Evolutionary conservation across 129 eudicot genomes (phyloP), one percentile per base, ranked within the genome.

Genomic region (Ambrosia artemisiifolia): DNA sequence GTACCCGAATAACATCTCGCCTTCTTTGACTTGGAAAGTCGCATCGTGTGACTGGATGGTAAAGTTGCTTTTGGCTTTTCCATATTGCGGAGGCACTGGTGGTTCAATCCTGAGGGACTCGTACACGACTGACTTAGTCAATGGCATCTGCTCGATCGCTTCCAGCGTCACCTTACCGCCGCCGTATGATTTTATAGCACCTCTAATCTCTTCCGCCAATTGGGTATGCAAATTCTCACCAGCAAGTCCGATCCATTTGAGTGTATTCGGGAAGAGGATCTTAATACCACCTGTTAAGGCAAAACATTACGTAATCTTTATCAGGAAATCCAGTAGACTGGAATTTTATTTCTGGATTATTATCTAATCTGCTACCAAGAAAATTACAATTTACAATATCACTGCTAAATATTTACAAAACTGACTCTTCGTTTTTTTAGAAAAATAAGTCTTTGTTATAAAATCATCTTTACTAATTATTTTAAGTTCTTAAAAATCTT

Each of bases 71-170:
- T 89, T 89, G 2, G 96, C 98, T 17, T 76, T 82, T 2, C 84
- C 98, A 84, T 89, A 89, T 67, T 93, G 96, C 1, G 74, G 69
- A 8, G 87, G 71, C 3, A 93, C 92, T 10, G 98, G 98, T 43
- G 98, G 98, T 35, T 93, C 96, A 20, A 89, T 80, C 9, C 98
- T 78, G 13, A 93, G 89, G 0, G 88, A 70, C 54, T 93, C 98
- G 82, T 89, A 93, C 12, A 93, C 98, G 9, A 79, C 82, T 0
- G 98, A 93, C 19, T 93, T 89, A 92, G 85, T 87, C 73, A 93
- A 38, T 28, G 91, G 90, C 98, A 93, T 93, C 30, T 68, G 57
- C 28, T 93, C 96, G 90, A 93, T 87, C 6, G 88, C 87, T n/a
- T 73, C 85, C 96, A 93, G 87, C 9, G 92, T 89, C 47, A 89